These are phyloP conservation scores for Kokia cookei DNA, from an alignment of 441 rosid species.

Conservation along the genomic window DNA sequence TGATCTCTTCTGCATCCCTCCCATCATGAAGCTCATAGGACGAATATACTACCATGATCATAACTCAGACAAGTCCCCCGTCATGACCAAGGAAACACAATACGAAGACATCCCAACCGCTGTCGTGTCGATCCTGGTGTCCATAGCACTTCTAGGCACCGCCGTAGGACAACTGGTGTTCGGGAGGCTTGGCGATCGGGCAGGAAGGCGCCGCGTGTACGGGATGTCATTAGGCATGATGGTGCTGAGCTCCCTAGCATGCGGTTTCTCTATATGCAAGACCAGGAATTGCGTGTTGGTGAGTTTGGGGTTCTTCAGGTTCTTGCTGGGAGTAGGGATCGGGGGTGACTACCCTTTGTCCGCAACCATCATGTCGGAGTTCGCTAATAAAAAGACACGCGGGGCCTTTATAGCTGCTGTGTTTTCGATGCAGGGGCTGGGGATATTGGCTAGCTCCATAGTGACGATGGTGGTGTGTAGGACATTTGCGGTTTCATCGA, in stretches of 20 bases:
- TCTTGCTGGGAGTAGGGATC: constrained; percentile 9
- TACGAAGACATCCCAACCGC: not conserved
- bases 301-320: constrained; percentile 13
- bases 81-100: not conserved
- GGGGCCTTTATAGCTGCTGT: constrained; percentile 70
- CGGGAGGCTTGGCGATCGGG: constrained; percentile 57
- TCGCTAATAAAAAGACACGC: constrained; percentile 57
- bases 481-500: not conserved
- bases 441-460: constrained; percentile 29
- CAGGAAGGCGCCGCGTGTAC: constrained; percentile 58
- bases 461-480: constrained; percentile 7
- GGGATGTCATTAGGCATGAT: constrained; percentile 54
- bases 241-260: constrained; percentile 50
- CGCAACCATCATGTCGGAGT: constrained; percentile 17
- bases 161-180: constrained; percentile 53
- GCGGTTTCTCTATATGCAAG: constrained; percentile 52
- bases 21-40: constrained; percentile 42
- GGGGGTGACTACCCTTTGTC: constrained; percentile 18
- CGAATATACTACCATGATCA: constrained; percentile 41
- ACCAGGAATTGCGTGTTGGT: not conserved
- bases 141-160: constrained; percentile 49
- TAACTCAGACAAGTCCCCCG: not conserved
- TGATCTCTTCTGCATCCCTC: constrained; percentile 73
- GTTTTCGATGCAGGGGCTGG: constrained; percentile 72
- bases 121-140: not conserved